phyloP scores from a whole-genome alignment of 805 yeast genomes.

The Myxozyma mucilagina region DNA sequence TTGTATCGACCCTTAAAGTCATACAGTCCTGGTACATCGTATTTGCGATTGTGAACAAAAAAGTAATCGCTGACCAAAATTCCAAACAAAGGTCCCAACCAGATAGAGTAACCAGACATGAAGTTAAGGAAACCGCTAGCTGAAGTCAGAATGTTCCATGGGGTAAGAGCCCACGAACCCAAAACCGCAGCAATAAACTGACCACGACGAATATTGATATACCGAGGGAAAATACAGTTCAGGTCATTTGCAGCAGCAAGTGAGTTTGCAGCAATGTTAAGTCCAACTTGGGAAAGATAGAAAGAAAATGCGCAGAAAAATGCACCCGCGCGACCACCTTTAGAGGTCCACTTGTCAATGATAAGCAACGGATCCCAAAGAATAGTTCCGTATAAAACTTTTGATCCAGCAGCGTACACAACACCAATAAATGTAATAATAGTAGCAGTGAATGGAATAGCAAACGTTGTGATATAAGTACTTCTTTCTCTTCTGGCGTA shows the following conservation, averaged over 20 bases:
- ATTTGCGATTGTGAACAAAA: conserved; percentile 44
- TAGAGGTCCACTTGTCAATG: conserved; percentile 43
- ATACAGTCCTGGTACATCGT: conserved; percentile 48
- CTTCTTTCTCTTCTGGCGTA: conserved; percentile 38
- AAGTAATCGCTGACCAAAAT: conserved; percentile 46
- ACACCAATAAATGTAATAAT: conserved; percentile 28
- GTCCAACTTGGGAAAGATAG: conserved; percentile 43
- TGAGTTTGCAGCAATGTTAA: conserved; percentile 43
- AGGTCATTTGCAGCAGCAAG: conserved; percentile 45
- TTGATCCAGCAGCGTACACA: conserved; percentile 29
- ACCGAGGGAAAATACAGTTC: conserved; percentile 49
- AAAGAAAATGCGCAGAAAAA: conserved; percentile 44
- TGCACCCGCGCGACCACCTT: conserved; percentile 48
- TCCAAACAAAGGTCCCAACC: conserved; percentile 46
- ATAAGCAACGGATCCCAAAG: conserved; percentile 31
- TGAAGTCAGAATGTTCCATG: conserved; percentile 46
- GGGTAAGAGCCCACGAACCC: conserved; percentile 42
- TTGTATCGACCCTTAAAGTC: conserved; percentile 45
- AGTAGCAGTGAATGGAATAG: conserved; percentile 21
- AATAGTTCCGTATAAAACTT: conserved; percentile 22
- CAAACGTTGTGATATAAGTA: conserved; percentile 12
- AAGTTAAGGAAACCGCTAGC: conserved; percentile 43
- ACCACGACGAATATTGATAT: conserved; percentile 50
- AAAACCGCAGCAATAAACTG: conserved; percentile 44
- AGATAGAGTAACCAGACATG: conserved; percentile 44